Conservation (phyloP, 371 early-diverging fungal genomes). For the Rhizopus stolonifer region DNA sequence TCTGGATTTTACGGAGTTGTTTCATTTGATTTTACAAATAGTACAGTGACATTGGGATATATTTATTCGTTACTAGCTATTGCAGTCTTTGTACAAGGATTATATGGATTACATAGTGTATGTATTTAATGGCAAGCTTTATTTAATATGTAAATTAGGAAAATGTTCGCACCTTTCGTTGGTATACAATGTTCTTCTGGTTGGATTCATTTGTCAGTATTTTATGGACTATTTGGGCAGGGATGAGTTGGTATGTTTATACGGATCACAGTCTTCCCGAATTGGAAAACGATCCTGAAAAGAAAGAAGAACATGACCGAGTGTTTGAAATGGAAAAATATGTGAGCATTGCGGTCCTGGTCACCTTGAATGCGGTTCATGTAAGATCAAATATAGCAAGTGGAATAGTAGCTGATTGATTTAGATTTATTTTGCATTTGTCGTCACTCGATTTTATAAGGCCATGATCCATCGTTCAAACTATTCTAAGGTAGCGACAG, state of each 20-base stretch:
- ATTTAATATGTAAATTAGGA: constrained; percentile 16
- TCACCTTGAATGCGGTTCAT: not conserved
- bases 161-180: constrained; percentile 28
- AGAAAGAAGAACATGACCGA: constrained; percentile 27
- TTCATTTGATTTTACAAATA: constrained; percentile 21
- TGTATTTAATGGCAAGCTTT: too few species aligned
- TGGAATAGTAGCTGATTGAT: too few species aligned
- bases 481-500: constrained; percentile 1
- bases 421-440: constrained; percentile 3
- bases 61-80: constrained; percentile 27
- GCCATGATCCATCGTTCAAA: not conserved
- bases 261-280: constrained; percentile 50
- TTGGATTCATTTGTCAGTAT: constrained; percentile 36
- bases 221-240: constrained; percentile 32
- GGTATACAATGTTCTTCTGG: constrained; percentile 47
- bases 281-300: constrained; percentile 26
- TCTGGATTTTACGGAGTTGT: constrained; percentile 33
- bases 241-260: constrained; percentile 44
- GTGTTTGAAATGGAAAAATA: constrained; percentile 34
- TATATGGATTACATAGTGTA: constrained; percentile 18
- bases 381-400: too few species aligned
- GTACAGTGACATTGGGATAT: constrained; percentile 13
- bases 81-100: constrained; percentile 14
- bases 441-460: constrained; percentile 4
- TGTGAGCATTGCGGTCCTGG: constrained; percentile 41